A percentile compares a stretch with the other conserved stretches of the same genome.
phyloP scores from a whole-genome alignment of 257 asterid species.

The Solanum etuberosum region DNA sequence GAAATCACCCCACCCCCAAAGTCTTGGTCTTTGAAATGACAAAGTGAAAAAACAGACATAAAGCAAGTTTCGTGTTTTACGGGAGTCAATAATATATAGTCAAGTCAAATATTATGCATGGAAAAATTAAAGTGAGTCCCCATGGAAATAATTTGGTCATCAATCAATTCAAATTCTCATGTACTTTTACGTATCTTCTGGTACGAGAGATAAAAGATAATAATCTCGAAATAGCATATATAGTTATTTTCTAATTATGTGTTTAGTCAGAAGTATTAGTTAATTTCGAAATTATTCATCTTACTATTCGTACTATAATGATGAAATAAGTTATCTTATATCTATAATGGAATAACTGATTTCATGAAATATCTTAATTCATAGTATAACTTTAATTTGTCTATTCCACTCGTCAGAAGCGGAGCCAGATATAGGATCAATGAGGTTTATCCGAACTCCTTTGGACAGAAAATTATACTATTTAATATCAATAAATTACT shows the following conservation, averaged over 20 bases:
- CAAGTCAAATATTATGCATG: background rate
- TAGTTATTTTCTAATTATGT: fast-evolving
- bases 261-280: background rate
- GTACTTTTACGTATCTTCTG: fast-evolving
- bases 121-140: background rate
- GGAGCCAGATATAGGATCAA: too few relatives aligned
- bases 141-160: background rate
- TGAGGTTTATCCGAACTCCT: fast-evolving
- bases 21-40: background rate
- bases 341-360: too few relatives aligned
- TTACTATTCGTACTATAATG: background rate
- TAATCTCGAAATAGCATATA: fast-evolving
- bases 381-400: background rate
- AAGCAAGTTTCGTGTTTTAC: background rate
- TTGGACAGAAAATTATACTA: background rate
- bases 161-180: background rate
- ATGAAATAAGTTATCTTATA: background rate
- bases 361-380: background rate
- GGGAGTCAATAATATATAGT: background rate
- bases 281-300: background rate
- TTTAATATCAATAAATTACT: too few relatives aligned
- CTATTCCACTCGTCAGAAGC: too few relatives aligned
- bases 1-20: background rate
- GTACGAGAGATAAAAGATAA: background rate
- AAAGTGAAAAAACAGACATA: background rate